phyloP scores from a whole-genome alignment of 2,329 filamentous ascomycete species.

The Penicillium digitatum region DNA sequence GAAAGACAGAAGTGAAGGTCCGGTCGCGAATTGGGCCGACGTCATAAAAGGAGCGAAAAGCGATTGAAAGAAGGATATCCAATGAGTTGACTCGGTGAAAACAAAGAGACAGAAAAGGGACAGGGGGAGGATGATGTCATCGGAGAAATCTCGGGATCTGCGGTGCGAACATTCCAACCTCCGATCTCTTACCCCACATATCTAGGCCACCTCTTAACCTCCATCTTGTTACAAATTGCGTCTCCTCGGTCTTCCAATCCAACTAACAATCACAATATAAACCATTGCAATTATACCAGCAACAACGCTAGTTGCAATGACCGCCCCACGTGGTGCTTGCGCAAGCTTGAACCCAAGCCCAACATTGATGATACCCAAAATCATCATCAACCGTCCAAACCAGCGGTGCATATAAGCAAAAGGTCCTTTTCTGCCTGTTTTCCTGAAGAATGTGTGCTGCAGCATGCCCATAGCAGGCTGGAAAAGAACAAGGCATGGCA shows the following conservation, averaged over 20 bases:
- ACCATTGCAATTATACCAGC: conserved; percentile 47
- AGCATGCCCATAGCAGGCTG: conserved; percentile 51
- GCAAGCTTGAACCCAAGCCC: conserved; percentile 52
- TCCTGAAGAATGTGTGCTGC: conserved; percentile 52
- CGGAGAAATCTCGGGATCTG: not conserved
- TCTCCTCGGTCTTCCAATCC: not conserved
- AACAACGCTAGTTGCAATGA: conserved; percentile 50
- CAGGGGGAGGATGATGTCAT: conserved; percentile 2
- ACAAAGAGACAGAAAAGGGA: not conserved
- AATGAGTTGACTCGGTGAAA: not conserved
- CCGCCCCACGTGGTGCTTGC: conserved; percentile 30
- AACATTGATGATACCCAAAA: conserved; percentile 55
- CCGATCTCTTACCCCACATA: not conserved
- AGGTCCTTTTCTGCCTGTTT: conserved; percentile 43
- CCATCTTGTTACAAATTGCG: not conserved
- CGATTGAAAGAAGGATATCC: not conserved
- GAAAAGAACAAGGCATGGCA: conserved; percentile 53
- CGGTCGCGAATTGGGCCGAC: not conserved
- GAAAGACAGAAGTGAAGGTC: not conserved
- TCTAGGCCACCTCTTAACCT: too few species aligned
- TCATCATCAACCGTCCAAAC: conserved; percentile 51
- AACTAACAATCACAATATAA: conserved; percentile 33
- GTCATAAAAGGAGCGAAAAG: not conserved
- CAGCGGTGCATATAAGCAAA: conserved; percentile 54
- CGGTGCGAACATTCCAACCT: not conserved